phyloP scores from a whole-genome alignment of 345 rosid species.

The Odontarrhena argentea region DNA sequence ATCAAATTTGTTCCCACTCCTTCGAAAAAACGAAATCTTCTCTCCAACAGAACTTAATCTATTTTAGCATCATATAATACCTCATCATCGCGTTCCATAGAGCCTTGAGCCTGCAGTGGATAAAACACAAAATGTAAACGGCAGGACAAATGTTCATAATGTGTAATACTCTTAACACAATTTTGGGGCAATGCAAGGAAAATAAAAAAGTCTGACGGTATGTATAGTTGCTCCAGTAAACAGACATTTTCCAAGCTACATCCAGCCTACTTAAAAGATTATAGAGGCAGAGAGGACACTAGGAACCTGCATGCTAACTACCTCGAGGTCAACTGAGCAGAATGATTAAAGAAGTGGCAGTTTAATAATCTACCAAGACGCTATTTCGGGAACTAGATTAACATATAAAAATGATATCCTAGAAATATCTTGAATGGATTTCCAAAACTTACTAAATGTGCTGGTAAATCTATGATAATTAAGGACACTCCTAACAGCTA shows the following conservation, averaged over 20 bases:
- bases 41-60: background rate
- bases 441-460: conserved; percentile 1
- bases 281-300: conserved; percentile 14
- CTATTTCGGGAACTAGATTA: conserved; percentile 12
- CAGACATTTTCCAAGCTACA: conserved; percentile 15
- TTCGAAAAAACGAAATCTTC: conserved; percentile 8
- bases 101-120: conserved; percentile 66
- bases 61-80: conserved; percentile 44
- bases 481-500: conserved; percentile 11
- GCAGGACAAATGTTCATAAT: conserved; percentile 6
- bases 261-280: conserved; percentile 23
- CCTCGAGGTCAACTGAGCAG: conserved; percentile 10
- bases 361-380: conserved; percentile 12
- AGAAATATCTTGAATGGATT: conserved; percentile 7
- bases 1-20: background rate
- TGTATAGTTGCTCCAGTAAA: conserved; percentile 10
- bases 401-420: conserved; percentile 9
- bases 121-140: conserved; percentile 18
- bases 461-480: background rate
- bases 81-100: conserved; percentile 94
- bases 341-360: conserved; percentile 14
- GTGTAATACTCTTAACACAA: background rate
- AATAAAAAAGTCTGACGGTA: conserved; percentile 10
- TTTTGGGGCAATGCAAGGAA: conserved; percentile 14
- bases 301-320: conserved; percentile 20